Conservation (phyloP, 805 yeast genomes). For the Kazachstania viticola region DNA sequence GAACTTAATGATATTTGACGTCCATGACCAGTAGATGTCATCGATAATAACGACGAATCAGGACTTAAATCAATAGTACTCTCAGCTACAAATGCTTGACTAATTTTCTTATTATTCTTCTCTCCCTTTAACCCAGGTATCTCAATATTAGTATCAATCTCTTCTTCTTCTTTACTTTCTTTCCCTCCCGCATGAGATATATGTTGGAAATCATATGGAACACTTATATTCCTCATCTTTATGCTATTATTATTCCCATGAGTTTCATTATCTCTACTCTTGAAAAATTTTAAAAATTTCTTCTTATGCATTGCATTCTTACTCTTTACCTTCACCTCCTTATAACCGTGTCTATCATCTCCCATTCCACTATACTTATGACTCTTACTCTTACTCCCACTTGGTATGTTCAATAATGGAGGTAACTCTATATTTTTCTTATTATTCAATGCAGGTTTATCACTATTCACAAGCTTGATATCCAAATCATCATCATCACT, state of each 20-base stretch:
- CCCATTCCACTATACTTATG: not conserved
- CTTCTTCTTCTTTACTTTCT: not conserved
- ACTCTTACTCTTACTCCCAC: not conserved
- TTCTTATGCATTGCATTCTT: conserved; percentile 8
- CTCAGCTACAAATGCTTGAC: conserved; percentile 5
- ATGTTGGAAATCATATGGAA: conserved; percentile 31
- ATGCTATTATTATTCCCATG: not conserved
- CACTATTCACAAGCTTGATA: conserved; percentile 26
- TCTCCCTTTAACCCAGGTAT: no score
- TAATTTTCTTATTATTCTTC: no score
- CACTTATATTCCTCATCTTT: conserved; percentile 18
- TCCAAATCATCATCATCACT: conserved; percentile 20
- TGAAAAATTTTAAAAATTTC: conserved; percentile 24
- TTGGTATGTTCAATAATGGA: conserved; percentile 15
- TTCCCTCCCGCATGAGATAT: conserved; percentile 25
- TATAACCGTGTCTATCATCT: no score
- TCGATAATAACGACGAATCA: no score
- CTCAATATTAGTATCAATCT: conserved; percentile 1
- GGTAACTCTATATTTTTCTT: conserved; percentile 29
- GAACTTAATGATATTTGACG: conserved; percentile 6
- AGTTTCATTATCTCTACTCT: conserved; percentile 9
- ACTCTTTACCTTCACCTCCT: not conserved
- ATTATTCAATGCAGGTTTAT: conserved; percentile 24
- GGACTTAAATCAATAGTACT: no score
- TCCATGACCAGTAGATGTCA: conserved; percentile 1